Percentiles rank a stretch among this genome's conserved stretches.
Evolutionary conservation across 495 filamentous ascomycete genomes (phyloP).

Genomic region (Neurospora tetraspora): DNA sequence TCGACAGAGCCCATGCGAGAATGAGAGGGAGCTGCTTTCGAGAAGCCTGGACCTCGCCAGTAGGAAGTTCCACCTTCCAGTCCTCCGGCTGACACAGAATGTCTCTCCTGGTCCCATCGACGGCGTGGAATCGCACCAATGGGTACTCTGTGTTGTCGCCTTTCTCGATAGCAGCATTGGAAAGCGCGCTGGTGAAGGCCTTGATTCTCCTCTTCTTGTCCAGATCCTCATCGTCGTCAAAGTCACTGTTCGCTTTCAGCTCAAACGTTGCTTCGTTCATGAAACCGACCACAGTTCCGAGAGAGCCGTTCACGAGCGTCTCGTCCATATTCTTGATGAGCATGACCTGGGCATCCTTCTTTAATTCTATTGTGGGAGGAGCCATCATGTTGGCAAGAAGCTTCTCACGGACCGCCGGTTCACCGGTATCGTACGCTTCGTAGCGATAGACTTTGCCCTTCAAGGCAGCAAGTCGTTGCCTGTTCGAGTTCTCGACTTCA

Average conservation of each 20-base stretch:
- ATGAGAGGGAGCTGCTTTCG: constrained; percentile 76
- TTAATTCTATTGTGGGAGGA: constrained; percentile 62
- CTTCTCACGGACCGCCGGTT: constrained; percentile 59
- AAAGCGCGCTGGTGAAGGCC: constrained; percentile 24
- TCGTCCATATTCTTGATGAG: constrained; percentile 99
- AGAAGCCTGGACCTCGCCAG: constrained; percentile 84
- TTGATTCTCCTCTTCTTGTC: constrained; percentile 37
- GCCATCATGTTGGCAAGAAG: constrained; percentile 89
- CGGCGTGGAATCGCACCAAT: constrained; percentile 67
- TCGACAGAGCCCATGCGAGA: constrained; percentile 90
- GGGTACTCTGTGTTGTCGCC: constrained; percentile 52
- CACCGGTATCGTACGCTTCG: constrained; percentile 67
- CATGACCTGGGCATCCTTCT: constrained; percentile 94
- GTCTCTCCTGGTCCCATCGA: constrained; percentile 67
- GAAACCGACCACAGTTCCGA: constrained; percentile 77
- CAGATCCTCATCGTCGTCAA: constrained; percentile 37
- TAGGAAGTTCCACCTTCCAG: constrained; percentile 96
- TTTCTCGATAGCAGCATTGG: constrained; percentile 9
- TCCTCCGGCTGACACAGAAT: constrained; percentile 75
- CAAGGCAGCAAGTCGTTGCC: constrained; percentile 57
- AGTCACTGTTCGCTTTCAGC: constrained; percentile 42
- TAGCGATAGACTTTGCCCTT: constrained; percentile 59
- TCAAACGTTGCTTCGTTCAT: constrained; percentile 78
- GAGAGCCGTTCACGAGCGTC: constrained; percentile 81
- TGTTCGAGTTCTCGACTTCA: constrained; percentile 86